Base-by-base conservation (phyloP, 176 grass and related monocot genomes). In the Puya raimondii region DNA sequence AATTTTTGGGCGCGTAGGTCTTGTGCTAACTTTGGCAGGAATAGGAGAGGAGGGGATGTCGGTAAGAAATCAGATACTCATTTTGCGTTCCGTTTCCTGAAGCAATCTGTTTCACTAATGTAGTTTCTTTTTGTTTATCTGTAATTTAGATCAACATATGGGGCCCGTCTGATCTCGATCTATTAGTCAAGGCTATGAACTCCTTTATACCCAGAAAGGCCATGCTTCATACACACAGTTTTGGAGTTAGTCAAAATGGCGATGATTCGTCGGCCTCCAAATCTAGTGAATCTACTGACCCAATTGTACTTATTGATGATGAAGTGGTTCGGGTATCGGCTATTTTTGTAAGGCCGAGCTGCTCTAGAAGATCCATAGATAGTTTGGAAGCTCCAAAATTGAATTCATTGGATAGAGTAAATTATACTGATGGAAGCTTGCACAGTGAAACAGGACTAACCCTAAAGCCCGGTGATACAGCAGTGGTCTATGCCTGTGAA, bases 31-130 rank as follows among this genome's bases (percentile, higher is more conserved):
- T 80, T 66, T 97, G 64, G 84, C 93, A 65, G 93, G 86, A 33
- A 87, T 97, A 15, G 93, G 93, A 75, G 93, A 97, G 20, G 81
- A 97, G 74, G 93, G 93, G 74, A 97, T 97, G 86, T 87, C 86
- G 81, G 93, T 97, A 70, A 85, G 93, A 49, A 50, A 64, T 70
- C 27, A 51, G 47, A 75, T 82, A 58, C 2, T 76, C 63, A 10
- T 65, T 74, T 56, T 27, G 23, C 33, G 25, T 48, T 16, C 22
- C 50, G 52, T 71, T 80, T 11, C 27, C 22, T 20, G 21, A 61
- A 61, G 21, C 56, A 18, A 18, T 16, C 56, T 61, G 56, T n/a
- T 20, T 61, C 56, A 61, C 3, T 79, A 10, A 50, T 26, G 18
- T 20, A 23, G 11, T 76, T 68, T 66, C 17, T 1, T 81, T 76